Conservation (phyloP, 2,329 filamentous ascomycete genomes). For the Conoideocrella luteorostrata region DNA sequence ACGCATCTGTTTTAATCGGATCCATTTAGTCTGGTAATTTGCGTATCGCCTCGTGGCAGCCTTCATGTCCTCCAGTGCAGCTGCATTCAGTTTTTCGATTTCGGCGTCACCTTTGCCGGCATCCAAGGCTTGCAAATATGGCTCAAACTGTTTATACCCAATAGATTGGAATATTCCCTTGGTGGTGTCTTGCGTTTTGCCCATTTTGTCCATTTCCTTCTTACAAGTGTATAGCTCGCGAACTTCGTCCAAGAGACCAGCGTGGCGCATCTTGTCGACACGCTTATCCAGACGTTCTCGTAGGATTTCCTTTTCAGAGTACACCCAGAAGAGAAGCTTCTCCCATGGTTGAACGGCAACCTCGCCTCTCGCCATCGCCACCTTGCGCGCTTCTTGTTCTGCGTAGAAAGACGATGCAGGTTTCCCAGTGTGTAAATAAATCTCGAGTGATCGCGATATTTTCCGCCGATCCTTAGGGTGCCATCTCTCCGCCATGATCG, state of each 20-base stretch:
- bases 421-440: constrained; percentile 76
- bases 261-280: constrained; percentile 75
- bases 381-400: constrained; percentile 54
- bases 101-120: constrained; percentile 23
- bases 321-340: constrained; percentile 78
- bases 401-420: constrained; percentile 82
- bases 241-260: constrained; percentile 44
- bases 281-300: constrained; percentile 66
- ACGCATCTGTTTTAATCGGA: constrained; percentile 72
- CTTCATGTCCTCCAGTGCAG: constrained; percentile 69
- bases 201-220: constrained; percentile 30
- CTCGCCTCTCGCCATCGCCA: constrained; percentile 18
- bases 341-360: constrained; percentile 33
- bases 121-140: constrained; percentile 53
- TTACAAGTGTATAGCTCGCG: constrained; percentile 38
- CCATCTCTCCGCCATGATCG: constrained; percentile 83
- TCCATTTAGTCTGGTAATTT: constrained; percentile 79
- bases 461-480: constrained; percentile 90
- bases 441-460: constrained; percentile 83
- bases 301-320: constrained; percentile 63
- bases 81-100: constrained; percentile 47
- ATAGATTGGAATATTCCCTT: constrained; percentile 96
- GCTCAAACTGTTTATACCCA: constrained; percentile 84
- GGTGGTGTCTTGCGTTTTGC: constrained; percentile 58
- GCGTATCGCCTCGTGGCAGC: constrained; percentile 83